Evolutionary conservation across 108 stramenopile species (phyloP).

Genomic region (Cyclotella baltica): DNA sequence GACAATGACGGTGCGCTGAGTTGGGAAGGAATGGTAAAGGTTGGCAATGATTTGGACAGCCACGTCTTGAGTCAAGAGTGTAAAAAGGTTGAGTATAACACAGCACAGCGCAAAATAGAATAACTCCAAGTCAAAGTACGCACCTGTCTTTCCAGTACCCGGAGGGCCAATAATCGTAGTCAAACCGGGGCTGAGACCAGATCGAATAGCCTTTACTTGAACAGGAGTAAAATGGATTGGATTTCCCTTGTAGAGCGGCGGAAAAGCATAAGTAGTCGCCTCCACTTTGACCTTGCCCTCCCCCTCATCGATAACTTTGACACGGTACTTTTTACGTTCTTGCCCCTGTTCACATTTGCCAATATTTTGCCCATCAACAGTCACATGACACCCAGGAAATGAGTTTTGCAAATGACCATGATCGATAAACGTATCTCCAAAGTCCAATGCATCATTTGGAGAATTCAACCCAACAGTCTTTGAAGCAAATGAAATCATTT

Average conservation of each 20-base stretch:
- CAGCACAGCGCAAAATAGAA: neutral
- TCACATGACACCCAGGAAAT: constrained; percentile 60
- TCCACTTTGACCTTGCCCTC: constrained; percentile 44
- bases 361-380: constrained; percentile 48
- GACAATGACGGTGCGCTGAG: constrained; percentile 93
- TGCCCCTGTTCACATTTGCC: neutral
- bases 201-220: constrained; percentile 96
- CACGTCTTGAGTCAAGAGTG: constrained; percentile 71
- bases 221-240: constrained; percentile 93
- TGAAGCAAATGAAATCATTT: constrained; percentile 70
- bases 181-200: constrained; percentile 93
- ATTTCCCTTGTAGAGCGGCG: constrained; percentile 70
- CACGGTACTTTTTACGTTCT: constrained; percentile 60
- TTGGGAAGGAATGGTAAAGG: constrained; percentile 93
- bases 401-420: constrained; percentile 73
- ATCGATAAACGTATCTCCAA: constrained; percentile 90
- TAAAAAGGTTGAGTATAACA: constrained; percentile 52
- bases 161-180: constrained; percentile 97
- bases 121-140: neutral
- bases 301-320: constrained; percentile 55
- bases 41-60: constrained; percentile 96
- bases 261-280: constrained; percentile 59
- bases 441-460: constrained; percentile 81
- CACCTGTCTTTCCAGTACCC: constrained; percentile 65
- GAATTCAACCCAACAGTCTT: constrained; percentile 82